Evolutionary conservation across 2,329 filamentous ascomycete genomes (phyloP).

Genomic region (Knoxdaviesia capensis): DNA sequence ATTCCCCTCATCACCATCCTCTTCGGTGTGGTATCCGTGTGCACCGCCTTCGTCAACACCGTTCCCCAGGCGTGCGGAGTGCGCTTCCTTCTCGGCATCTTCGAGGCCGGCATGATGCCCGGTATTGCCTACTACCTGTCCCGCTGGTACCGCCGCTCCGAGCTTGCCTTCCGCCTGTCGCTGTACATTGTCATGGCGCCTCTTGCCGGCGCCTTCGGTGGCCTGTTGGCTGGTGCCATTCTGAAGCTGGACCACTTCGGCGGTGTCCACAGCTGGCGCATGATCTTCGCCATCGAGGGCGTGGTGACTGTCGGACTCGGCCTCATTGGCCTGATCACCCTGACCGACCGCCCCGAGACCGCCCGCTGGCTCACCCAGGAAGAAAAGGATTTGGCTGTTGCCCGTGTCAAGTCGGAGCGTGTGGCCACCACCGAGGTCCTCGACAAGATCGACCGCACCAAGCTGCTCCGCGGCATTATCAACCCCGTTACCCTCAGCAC

Average conservation of each 20-base stretch:
- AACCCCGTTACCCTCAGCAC: slow-evolving; percentile 35
- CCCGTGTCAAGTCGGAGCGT: slow-evolving; percentile 47
- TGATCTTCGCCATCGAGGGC: slow-evolving; percentile 53
- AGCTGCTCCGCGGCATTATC: slow-evolving; percentile 37
- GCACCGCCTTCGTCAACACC: slow-evolving; percentile 42
- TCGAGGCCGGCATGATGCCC: slow-evolving; percentile 56
- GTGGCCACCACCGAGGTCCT: slow-evolving; percentile 38
- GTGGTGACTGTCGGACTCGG: slow-evolving; percentile 33
- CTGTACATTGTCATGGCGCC: slow-evolving; percentile 54
- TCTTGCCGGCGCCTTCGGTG: slow-evolving; percentile 51
- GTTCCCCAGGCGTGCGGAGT: slow-evolving; percentile 33
- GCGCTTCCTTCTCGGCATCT: slow-evolving; percentile 45
- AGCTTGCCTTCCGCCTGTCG: slow-evolving; percentile 45
- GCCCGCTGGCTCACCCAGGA: slow-evolving; percentile 44
- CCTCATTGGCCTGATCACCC: slow-evolving; percentile 39
- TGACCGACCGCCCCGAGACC: slow-evolving; percentile 49
- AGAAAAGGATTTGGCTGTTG: slow-evolving; percentile 46
- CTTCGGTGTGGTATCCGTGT: slow-evolving; percentile 43
- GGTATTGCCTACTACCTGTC: slow-evolving; percentile 57
- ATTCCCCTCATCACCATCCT: slow-evolving; percentile 39
- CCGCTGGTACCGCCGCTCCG: slow-evolving; percentile 49
- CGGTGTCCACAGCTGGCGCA: slow-evolving; percentile 36
- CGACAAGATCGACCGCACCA: slow-evolving; percentile 36
- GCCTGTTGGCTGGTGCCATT: slow-evolving; percentile 44
- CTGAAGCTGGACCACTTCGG: slow-evolving; percentile 39